Conservation (phyloP, 371 early-diverging fungal species). For the Conidiobolus incongruus region DNA sequence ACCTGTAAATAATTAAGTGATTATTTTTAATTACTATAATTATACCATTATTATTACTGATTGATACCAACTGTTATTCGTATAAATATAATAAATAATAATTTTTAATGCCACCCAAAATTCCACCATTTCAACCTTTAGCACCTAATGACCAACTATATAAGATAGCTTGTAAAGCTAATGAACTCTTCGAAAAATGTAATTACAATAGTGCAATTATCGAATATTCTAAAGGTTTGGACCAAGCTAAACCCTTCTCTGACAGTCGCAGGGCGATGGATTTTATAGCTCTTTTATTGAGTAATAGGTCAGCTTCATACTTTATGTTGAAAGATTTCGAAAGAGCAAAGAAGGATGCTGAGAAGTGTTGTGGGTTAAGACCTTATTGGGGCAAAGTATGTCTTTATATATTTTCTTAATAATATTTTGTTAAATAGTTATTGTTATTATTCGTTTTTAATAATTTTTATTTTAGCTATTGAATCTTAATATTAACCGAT, state of each 20-base stretch:
- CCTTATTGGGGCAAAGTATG: conserved; percentile 52
- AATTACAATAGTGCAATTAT: conserved; percentile 23
- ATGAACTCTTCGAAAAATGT: conserved; percentile 28
- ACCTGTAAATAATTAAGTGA: too few species aligned
- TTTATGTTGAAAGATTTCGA: conserved; percentile 19
- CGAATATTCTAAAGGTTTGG: conserved; percentile 33
- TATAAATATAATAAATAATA: too few species aligned
- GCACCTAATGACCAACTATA: conserved; percentile 19
- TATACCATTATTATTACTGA: too few species aligned
- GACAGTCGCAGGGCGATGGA: conserved; percentile 11
- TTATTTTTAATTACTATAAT: too few species aligned
- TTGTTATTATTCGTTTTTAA: too few species aligned
- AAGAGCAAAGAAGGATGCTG: conserved; percentile 39
- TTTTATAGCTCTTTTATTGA: conserved; percentile 26
- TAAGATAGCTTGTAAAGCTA: conserved; percentile 17
- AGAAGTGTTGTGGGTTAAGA: conserved; percentile 22
- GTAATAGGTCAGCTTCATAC: conserved; percentile 42
- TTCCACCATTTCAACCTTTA: conserved; percentile 6
- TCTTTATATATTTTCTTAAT: too few species aligned
- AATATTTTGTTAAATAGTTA: too few species aligned
- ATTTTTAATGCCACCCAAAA: neutral
- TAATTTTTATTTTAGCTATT: too few species aligned
- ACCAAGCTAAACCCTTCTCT: conserved; percentile 11
- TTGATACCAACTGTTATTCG: too few species aligned
- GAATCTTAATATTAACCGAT: too few species aligned